Evolutionary conservation across 2,329 filamentous ascomycete species (phyloP), one percentile per base, ranked within the genome.

Genomic region (Seiridium unicorne): DNA sequence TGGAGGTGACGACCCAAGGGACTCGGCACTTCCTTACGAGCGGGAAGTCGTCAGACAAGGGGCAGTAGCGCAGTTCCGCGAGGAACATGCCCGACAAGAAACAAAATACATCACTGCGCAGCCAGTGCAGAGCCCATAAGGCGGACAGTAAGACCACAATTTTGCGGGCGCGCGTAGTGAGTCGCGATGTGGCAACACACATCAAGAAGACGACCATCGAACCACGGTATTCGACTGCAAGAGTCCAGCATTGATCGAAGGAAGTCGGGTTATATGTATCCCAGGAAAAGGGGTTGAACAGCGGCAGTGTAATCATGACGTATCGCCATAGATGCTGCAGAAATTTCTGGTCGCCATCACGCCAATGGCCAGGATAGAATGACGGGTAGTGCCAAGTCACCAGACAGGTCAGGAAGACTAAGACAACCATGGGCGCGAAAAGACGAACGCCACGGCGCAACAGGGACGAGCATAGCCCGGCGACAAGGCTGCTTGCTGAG

Each of bases 241-340:
- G 44, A 4, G 57, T 59, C 57, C 57, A 59, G 40, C 36, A 44
- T 3, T 57, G 55, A 34, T 57, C 34, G 34, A 57, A 57, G 7
- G 44, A 38, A 26, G 5, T 3, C 42, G 55, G 55, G 11, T 13
- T 10, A 31, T 48, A 57, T 8, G 6, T 26, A 4, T 44, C 34
- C 48, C 48, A 59, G 26, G 4, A 8, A 31, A 36, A 59, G 3
- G 48, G 57, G 32, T 59, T 55, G 18, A 59, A 18, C 8, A 59
- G 11, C 26, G 31, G 31, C 10, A 59, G 7, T 26, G 18, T 32
- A 3, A 31, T 31, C 10, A 18, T 13, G 38, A 9, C 4, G 32
- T 35, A 59, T 32, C 11, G 7, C 49, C 49, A 44, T 31, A 55
- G 5, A 9, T 54, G 49, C 40, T 31, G 5, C 7, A n/a, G 6